Conservation (phyloP, 1,139 yeast species). For the Blastobotrys buckinghamii region DNA sequence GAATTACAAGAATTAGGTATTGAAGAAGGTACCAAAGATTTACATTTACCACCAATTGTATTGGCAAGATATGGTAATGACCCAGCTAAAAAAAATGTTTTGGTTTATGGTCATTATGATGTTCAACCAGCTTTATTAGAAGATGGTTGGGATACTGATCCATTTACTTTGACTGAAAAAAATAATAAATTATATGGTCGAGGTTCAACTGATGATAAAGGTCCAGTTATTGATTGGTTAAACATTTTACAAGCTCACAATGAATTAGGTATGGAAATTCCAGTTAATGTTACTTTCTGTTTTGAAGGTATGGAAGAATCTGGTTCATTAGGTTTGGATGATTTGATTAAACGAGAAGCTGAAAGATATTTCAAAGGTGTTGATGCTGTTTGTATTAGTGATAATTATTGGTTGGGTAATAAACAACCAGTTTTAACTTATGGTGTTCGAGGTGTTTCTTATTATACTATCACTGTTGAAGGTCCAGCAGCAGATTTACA, state of each 20-base stretch:
- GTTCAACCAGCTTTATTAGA: slow-evolving; percentile 92
- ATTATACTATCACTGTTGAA: slow-evolving; percentile 70
- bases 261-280: slow-evolving; percentile 77
- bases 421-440: slow-evolving; percentile 94
- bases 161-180: slow-evolving; percentile 63
- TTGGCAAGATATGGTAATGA: slow-evolving; percentile 81
- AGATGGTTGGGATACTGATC: slow-evolving; percentile 96
- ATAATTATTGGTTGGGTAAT: slow-evolving; percentile 98
- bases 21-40: slow-evolving; percentile 69
- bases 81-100: slow-evolving; percentile 73
- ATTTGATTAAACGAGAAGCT: slow-evolving; percentile 73
- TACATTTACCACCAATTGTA: slow-evolving; percentile 88
- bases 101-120: slow-evolving; percentile 94
- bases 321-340: slow-evolving; percentile 90
- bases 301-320: slow-evolving; percentile 99
- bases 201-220: slow-evolving; percentile 97
- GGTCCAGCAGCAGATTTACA: slow-evolving; percentile 98
- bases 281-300: slow-evolving; percentile 87
- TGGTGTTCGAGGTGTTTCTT: slow-evolving; percentile 95
- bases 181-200: slow-evolving; percentile 76
- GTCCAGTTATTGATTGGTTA: slow-evolving; percentile 97
- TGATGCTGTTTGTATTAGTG: slow-evolving; percentile 93
- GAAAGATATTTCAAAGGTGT: slow-evolving; percentile 72
- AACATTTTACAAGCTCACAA: slow-evolving; percentile 87
- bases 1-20: slow-evolving; percentile 76